Conservation (phyloP, 75 land plant species). For the Picea sitchensis region DNA sequence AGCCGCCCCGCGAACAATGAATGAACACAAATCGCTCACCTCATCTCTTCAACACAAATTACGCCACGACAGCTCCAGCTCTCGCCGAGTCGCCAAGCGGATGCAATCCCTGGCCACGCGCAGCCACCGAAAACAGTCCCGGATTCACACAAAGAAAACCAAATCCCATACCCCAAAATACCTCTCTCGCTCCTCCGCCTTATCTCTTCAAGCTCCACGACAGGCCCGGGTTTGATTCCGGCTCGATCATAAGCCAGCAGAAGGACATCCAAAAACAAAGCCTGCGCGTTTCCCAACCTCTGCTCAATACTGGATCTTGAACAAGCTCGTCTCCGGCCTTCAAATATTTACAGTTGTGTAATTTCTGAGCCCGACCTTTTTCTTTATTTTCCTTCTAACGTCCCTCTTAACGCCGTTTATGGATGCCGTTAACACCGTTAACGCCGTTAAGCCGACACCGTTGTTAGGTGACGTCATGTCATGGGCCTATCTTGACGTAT, state of each 20-base stretch:
- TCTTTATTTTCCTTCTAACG: background rate
- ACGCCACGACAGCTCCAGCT: background rate
- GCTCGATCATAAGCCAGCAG: background rate
- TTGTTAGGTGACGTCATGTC: background rate
- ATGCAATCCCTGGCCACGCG: slow-evolving; percentile 1
- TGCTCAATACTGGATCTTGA: no score
- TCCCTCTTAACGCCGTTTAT: background rate
- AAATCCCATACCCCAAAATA: background rate
- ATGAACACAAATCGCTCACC: background rate
- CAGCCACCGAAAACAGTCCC: background rate
- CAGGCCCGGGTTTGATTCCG: background rate
- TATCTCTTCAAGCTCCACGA: no score
- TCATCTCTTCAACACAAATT: background rate
- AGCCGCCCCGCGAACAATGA: background rate
- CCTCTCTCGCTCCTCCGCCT: background rate
- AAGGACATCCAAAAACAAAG: background rate
- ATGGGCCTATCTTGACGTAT: slow-evolving; percentile 1
- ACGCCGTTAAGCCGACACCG: slow-evolving; percentile 3
- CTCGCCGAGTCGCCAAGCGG: background rate
- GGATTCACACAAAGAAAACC: no score
- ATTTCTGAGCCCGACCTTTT: background rate
- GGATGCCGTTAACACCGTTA: background rate
- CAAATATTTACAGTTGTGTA: background rate
- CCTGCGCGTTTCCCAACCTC: no score
- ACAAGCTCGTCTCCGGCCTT: background rate